A percentile compares a stretch with the other conserved stretches of the same genome.
phyloP scores from a whole-genome alignment of 345 rosid genomes.

The Boechera divaricarpa region DNA sequence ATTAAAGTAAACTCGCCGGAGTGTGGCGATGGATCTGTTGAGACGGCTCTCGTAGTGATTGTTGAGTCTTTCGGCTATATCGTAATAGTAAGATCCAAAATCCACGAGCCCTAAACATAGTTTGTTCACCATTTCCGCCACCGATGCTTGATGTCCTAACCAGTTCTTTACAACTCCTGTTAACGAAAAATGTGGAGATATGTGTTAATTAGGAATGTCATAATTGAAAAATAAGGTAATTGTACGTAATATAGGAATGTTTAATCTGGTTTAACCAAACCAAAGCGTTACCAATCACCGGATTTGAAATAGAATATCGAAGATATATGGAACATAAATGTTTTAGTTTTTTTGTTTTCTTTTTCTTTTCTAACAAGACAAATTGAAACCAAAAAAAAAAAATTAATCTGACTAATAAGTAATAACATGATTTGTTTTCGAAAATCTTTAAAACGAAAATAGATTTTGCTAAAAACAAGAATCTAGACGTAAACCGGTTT shows the following conservation, averaged over 20 bases:
- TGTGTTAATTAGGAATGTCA: background rate
- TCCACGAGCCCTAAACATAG: slow-evolving; percentile 32
- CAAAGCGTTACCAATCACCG: background rate
- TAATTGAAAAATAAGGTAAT: background rate
- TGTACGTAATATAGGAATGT: too few species aligned
- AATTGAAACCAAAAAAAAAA: too few species aligned
- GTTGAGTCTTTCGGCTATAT: background rate
- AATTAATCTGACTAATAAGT: too few species aligned
- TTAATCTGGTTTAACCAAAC: too few species aligned
- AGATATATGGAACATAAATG: too few species aligned
- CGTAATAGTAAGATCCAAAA: background rate
- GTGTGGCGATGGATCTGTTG: slow-evolving; percentile 28
- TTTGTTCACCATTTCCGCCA: slow-evolving; percentile 41
- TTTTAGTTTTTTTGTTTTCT: background rate
- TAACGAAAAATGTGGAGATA: background rate
- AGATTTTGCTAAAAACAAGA: background rate
- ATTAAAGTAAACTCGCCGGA: slow-evolving; percentile 43
- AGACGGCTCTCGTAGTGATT: background rate
- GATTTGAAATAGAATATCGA: too few species aligned
- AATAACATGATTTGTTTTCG: background rate
- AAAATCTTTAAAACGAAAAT: too few species aligned
- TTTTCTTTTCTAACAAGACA: background rate
- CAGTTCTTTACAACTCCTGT: slow-evolving; percentile 24
- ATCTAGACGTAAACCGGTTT: background rate
- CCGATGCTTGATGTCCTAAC: slow-evolving; percentile 36